Evolutionary conservation across 306 rosid genomes (phyloP).

Genomic region (Malus fusca): DNA sequence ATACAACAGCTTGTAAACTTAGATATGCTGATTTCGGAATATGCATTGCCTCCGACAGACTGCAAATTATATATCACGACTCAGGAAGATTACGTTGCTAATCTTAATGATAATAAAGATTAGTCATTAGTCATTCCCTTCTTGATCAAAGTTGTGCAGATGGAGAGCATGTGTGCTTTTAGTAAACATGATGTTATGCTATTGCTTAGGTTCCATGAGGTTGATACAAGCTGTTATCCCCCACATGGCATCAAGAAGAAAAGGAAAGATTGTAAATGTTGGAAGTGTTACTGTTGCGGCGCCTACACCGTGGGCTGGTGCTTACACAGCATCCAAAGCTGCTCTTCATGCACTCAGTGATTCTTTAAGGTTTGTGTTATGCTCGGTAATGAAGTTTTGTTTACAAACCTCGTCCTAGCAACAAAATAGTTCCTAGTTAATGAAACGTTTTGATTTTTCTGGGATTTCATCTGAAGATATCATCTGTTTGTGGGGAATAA

Average conservation of each 20-base stretch:
- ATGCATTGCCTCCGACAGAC: not conserved
- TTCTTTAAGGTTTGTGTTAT: conserved; percentile 55
- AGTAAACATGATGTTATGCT: not conserved
- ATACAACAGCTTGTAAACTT: not conserved
- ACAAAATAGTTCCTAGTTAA: no score
- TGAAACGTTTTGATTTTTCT: no score
- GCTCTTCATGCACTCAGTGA: conserved; percentile 74
- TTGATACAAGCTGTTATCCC: conserved; percentile 85
- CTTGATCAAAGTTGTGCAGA: not conserved
- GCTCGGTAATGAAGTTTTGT: no score
- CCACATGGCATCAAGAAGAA: conserved; percentile 65
- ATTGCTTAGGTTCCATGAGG: conserved; percentile 59
- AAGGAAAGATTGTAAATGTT: conserved; percentile 72
- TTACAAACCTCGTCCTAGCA: no score
- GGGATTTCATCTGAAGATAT: no score
- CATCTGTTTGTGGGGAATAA: not conserved
- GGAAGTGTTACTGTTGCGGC: conserved; percentile 70
- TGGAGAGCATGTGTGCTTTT: not conserved
- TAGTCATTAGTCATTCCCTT: not conserved
- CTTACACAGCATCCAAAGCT: conserved; percentile 71
- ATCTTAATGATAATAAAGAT: not conserved
- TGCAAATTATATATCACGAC: not conserved
- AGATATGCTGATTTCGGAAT: not conserved
- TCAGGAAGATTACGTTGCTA: not conserved
- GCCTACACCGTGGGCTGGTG: conserved; percentile 79